These are phyloP conservation scores for Debaryomyces sp. DNA, from an alignment of 1,139 yeast genomes.

Conservation along the genomic window DNA sequence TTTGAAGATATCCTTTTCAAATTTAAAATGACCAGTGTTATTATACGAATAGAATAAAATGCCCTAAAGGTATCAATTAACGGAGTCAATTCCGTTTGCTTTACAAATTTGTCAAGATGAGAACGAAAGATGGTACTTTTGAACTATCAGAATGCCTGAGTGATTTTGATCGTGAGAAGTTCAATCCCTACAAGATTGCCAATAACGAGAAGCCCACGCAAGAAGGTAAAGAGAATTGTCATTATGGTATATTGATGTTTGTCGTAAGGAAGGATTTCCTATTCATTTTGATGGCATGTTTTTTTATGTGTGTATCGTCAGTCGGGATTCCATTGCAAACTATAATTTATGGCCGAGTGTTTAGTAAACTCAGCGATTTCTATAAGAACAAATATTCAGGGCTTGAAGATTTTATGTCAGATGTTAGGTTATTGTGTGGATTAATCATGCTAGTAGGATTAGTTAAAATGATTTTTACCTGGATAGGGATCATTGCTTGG, in stretches of 20 bases:
- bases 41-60: neutral
- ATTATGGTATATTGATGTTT: slow-evolving; percentile 29
- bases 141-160: slow-evolving; percentile 6
- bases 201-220: neutral
- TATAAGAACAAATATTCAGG: slow-evolving; percentile 29
- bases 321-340: slow-evolving; percentile 65
- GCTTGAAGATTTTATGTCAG: slow-evolving; percentile 38
- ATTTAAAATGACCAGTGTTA: neutral
- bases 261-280: slow-evolving; percentile 25
- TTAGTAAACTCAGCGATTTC: slow-evolving; percentile 50
- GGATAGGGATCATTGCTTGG: slow-evolving; percentile 65
- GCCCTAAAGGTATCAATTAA: no score
- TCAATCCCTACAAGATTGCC: slow-evolving; percentile 1
- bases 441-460: slow-evolving; percentile 61
- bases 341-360: slow-evolving; percentile 65
- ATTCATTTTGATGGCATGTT: slow-evolving; percentile 23
- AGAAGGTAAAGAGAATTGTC: neutral
- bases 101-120: neutral
- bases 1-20: neutral
- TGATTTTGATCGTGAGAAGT: slow-evolving; percentile 10
- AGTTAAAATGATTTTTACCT: slow-evolving; percentile 50
- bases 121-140: neutral
- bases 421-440: slow-evolving; percentile 52
- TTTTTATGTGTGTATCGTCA: slow-evolving; percentile 42
- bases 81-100: neutral